A percentile compares a stretch with the other conserved stretches of the same genome.
Evolutionary conservation across 257 asterid species (phyloP).

Genomic region (Solanum rostratum): DNA sequence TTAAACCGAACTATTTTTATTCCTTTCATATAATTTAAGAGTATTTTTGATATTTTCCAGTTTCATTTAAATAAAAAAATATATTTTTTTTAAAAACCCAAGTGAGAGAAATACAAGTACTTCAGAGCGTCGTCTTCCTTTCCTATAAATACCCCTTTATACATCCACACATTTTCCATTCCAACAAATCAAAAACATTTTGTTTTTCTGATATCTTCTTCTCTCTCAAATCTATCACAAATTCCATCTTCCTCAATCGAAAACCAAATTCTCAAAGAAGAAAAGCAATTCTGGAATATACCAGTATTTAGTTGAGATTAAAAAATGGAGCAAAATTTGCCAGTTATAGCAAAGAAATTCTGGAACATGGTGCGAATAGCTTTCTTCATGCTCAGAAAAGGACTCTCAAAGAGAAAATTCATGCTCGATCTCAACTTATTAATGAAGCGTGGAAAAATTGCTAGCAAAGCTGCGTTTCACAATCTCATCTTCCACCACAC

Average conservation of each 20-base stretch:
- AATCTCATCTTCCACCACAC: slow-evolving; percentile 62
- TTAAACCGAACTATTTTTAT: no score
- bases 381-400: slow-evolving; percentile 62
- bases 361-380: slow-evolving; percentile 49
- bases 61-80: no score
- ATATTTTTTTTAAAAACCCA: no score
- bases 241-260: not conserved
- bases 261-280: not conserved
- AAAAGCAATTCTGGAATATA: not conserved
- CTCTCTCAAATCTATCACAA: not conserved
- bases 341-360: slow-evolving; percentile 54
- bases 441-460: slow-evolving; percentile 72
- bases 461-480: slow-evolving; percentile 65
- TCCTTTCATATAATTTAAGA: no score
- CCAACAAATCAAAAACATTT: slow-evolving; percentile 4
- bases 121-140: slow-evolving; percentile 1
- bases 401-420: slow-evolving; percentile 53
- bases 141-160: not conserved
- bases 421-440: slow-evolving; percentile 49
- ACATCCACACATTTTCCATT: not conserved
- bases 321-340: slow-evolving; percentile 74
- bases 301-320: not conserved
- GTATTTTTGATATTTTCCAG: no score
- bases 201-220: slow-evolving; percentile 1
- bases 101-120: not conserved